phyloP scores from a whole-genome alignment of 2,329 filamentous ascomycete species.

The Colletotrichum tofieldiae region DNA sequence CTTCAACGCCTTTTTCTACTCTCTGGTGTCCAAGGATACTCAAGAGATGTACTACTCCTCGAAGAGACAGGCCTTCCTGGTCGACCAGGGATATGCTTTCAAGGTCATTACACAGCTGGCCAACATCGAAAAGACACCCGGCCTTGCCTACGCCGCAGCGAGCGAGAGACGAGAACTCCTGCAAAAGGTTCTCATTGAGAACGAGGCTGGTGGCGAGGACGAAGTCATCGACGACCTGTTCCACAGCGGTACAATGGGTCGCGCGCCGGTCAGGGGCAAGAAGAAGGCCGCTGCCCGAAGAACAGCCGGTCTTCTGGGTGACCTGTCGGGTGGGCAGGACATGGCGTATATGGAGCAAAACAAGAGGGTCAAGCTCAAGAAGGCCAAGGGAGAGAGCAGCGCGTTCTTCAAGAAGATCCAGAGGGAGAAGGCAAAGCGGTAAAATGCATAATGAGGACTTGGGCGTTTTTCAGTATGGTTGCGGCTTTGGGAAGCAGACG shows the following conservation, averaged over 20 bases:
- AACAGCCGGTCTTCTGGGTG: constrained; percentile 87
- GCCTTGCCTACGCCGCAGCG: constrained; percentile 84
- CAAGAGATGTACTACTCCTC: constrained; percentile 98
- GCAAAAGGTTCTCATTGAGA: constrained; percentile 90
- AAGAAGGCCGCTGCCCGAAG: constrained; percentile 76
- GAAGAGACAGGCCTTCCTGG: constrained; percentile 95
- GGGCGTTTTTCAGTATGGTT: not conserved
- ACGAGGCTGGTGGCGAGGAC: constrained; percentile 80
- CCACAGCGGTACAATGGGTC: constrained; percentile 59
- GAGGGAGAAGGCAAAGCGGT: constrained; percentile 65
- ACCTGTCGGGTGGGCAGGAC: constrained; percentile 91
- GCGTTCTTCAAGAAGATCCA: constrained; percentile 78
- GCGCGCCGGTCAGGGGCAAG: constrained; percentile 57
- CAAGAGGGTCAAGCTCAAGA: constrained; percentile 76
- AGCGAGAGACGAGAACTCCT: constrained; percentile 88
- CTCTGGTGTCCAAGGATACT: constrained; percentile 95
- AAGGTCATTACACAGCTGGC: constrained; percentile 98
- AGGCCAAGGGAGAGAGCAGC: constrained; percentile 74
- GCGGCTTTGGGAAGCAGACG: constrained; percentile 23
- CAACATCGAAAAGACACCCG: constrained; percentile 88
- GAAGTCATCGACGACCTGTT: constrained; percentile 79
- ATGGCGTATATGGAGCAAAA: constrained; percentile 97
- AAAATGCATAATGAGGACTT: constrained; percentile 27
- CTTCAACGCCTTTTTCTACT: constrained; percentile 99
- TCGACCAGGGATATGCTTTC: constrained; percentile 98